Evolutionary conservation across 2,329 filamentous ascomycete species (phyloP).

Genomic region (Neophaeococcomyces aloes): DNA sequence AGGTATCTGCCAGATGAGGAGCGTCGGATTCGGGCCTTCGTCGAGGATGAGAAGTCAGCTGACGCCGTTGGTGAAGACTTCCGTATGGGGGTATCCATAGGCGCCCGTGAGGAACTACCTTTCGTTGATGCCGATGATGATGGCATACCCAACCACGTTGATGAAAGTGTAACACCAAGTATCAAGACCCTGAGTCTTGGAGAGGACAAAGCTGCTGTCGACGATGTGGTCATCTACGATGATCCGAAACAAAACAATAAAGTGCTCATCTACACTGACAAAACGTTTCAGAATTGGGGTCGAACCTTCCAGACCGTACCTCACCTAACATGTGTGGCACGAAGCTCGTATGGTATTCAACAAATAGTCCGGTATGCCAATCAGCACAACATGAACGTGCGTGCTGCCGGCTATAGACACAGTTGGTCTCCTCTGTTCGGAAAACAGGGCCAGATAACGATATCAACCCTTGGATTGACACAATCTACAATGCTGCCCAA

Average conservation of each 20-base stretch:
- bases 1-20: not conserved
- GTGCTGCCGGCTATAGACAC: conserved; percentile 36
- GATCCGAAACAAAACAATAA: conserved; percentile 24
- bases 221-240: conserved; percentile 24
- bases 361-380: conserved; percentile 33
- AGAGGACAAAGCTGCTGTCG: not conserved
- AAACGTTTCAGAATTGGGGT: conserved; percentile 35
- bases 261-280: conserved; percentile 28
- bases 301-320: conserved; percentile 31
- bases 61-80: not conserved
- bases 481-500: conserved; percentile 30
- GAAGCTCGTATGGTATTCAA: conserved; percentile 32
- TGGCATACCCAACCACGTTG: not conserved
- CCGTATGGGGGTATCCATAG: not conserved
- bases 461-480: conserved; percentile 34
- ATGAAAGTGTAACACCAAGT: not conserved
- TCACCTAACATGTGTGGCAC: conserved; percentile 33
- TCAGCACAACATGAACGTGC: conserved; percentile 28
- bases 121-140: not conserved
- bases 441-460: conserved; percentile 32
- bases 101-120: not conserved
- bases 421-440: conserved; percentile 36
- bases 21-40: not conserved
- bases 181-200: not conserved
- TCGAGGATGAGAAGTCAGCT: not conserved